Base-by-base conservation (phyloP, 2,329 filamentous ascomycete species). In the Aspergillus fumigatiaffinis region DNA sequence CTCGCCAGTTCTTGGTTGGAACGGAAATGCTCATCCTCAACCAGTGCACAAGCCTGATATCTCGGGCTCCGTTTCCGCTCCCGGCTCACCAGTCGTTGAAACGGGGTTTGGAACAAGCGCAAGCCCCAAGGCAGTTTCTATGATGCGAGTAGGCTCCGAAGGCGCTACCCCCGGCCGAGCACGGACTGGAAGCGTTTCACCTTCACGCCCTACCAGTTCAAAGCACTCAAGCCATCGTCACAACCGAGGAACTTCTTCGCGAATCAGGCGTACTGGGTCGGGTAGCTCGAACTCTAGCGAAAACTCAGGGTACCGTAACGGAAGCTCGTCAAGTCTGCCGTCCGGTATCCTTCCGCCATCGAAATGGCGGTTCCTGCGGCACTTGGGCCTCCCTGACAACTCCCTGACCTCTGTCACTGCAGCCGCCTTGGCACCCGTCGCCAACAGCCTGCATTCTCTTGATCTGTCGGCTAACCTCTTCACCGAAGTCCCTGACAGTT, bases 351-450 rank as follows among this genome's bases (percentile, higher is more conserved):
- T 97, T 17, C 91, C 92, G 46, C 78, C 90, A 0, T 90, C 88
- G 1, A 97, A 97, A 75, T 99, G 94, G 94, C 87, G 93, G 56
- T 96, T 97, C 74, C 77, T 99, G 68, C 88, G 90, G 70, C 93
- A 97, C 76, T 82, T 99, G 46, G 94, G 92, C 71, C 79, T 99
- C 53, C 87, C 93, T 5, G 94, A 97, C 71, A 99, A 97, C 74
- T 88, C 89, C 8, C 81, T 99, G 61, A 96, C 91, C 7, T 86
- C 87, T 4, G 87, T 99, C 61, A 84, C 88, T 44, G 83, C 87
- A 4, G 78, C 85, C 51, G 91, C 92, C 70, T 81, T 99, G 60
- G 81, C 85, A 8, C 93, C 94, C 17, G 82, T 99, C 52, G 87
- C 92, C 44, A 91, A 91, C 68, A 96, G 91, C 0, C 80, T 99